Evolutionary conservation across 257 asterid genomes (phyloP).

Genomic region (Primulina eburnea): DNA sequence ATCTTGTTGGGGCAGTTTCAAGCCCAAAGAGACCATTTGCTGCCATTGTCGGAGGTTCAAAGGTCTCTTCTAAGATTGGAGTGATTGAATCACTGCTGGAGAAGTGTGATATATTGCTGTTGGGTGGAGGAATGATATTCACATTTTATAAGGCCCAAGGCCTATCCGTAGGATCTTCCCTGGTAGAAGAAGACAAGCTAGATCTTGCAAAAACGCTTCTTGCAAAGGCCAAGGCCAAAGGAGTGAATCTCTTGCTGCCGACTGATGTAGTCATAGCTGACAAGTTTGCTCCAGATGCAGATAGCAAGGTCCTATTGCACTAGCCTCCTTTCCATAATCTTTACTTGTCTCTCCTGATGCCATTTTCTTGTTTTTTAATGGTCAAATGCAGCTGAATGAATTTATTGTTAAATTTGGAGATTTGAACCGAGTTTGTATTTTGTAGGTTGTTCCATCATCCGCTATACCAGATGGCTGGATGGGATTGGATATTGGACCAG

Average conservation of each 20-base stretch:
- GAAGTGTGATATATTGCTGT: neutral
- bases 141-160: neutral
- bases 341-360: neutral
- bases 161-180: neutral
- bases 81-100: neutral
- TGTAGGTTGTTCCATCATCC: neutral
- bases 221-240: neutral
- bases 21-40: slow-evolving; percentile 22
- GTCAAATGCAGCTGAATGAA: neutral
- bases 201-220: neutral
- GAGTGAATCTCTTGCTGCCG: neutral
- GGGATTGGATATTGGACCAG: neutral
- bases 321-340: neutral
- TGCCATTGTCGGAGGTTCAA: neutral
- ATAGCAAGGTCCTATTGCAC: neutral
- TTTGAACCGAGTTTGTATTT: neutral
- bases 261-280: neutral
- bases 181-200: neutral
- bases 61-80: neutral
- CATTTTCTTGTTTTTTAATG: neutral
- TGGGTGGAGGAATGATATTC: slow-evolving; percentile 1
- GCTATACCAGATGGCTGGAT: neutral
- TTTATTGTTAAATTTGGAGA: neutral
- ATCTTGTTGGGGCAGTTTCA: slow-evolving; percentile 52
- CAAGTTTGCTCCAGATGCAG: neutral